A percentile compares a stretch with the other conserved stretches of the same genome.
Conservation (phyloP, 495 filamentous ascomycete species). For the Pseudevernia furfuracea region DNA sequence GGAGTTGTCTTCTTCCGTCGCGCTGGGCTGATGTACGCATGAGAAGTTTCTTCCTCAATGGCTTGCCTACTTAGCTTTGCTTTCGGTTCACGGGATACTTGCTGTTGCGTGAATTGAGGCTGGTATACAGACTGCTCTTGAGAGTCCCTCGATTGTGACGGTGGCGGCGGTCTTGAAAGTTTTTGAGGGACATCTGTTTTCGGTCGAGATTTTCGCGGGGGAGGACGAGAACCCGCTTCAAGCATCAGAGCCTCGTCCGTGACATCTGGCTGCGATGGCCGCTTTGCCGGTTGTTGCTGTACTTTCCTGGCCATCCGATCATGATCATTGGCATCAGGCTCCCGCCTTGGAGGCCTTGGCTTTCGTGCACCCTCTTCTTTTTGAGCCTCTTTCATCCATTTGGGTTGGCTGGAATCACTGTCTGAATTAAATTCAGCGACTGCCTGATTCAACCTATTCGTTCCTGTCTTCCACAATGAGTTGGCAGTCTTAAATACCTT, state of each 20-base stretch:
- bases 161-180: conserved; percentile 39
- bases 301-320: background rate
- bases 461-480: conserved; percentile 85
- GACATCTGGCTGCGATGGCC: conserved; percentile 34
- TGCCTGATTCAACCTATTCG: conserved; percentile 90
- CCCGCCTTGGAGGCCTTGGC: conserved; percentile 1
- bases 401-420: conserved; percentile 77
- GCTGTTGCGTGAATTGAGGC: conserved; percentile 37
- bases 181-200: conserved; percentile 23
- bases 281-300: conserved; percentile 13
- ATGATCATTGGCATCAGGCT: conserved; percentile 10
- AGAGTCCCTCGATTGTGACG: conserved; percentile 37
- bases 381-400: conserved; percentile 80
- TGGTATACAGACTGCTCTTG: conserved; percentile 42
- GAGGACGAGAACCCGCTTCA: conserved; percentile 53
- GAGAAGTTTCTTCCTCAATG: conserved; percentile 70
- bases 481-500: conserved; percentile 90
- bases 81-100: conserved; percentile 44
- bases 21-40: conserved; percentile 86
- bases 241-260: conserved; percentile 91
- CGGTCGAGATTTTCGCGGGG: conserved; percentile 38
- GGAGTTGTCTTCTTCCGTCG: conserved; percentile 61
- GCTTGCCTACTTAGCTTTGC: conserved; percentile 59
- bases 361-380: conserved; percentile 26
- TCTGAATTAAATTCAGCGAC: conserved; percentile 81